A percentile compares a stretch with the other conserved stretches of the same genome.
Evolutionary conservation across 2,329 filamentous ascomycete species (phyloP).

Genomic region (Drechslerella coelobrocha): DNA sequence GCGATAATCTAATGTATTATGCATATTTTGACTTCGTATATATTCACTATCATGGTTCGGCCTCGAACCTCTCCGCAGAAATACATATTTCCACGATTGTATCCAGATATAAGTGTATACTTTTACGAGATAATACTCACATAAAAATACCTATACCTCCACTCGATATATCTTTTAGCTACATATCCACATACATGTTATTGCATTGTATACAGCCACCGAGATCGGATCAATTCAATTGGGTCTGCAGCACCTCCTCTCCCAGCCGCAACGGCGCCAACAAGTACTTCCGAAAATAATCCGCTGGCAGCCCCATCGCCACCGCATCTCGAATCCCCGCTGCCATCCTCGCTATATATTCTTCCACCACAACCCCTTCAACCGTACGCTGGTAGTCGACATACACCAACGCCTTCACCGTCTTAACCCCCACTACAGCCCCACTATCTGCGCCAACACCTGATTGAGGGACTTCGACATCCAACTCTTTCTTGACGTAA

Average conservation of each 20-base stretch:
- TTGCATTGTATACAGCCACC: background rate
- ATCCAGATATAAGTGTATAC: no score
- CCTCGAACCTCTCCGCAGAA: no score
- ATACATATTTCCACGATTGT: no score
- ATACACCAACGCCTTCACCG: slow-evolving; percentile 49
- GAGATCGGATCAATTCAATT: background rate
- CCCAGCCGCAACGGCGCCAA: slow-evolving; percentile 20
- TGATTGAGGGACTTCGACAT: slow-evolving; percentile 58
- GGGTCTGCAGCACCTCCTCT: background rate
- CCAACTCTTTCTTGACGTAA: slow-evolving; percentile 64
- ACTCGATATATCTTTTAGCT: no score
- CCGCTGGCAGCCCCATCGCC: slow-evolving; percentile 40
- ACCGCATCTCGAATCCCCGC: slow-evolving; percentile 49
- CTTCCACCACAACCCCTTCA: slow-evolving; percentile 45
- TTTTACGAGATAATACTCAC: no score
- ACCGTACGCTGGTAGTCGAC: slow-evolving; percentile 36
- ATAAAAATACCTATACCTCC: no score
- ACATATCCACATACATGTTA: no score
- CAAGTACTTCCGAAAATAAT: slow-evolving; percentile 51
- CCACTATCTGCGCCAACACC: background rate
- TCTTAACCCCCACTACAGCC: slow-evolving; percentile 9
- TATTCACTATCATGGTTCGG: no score
- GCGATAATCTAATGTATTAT: no score
- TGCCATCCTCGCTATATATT: slow-evolving; percentile 52
- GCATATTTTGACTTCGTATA: no score